Evolutionary conservation across 768 basidiomycete genomes (phyloP), one percentile per base, ranked within the genome.

Genomic region (Pholiota molesta): DNA sequence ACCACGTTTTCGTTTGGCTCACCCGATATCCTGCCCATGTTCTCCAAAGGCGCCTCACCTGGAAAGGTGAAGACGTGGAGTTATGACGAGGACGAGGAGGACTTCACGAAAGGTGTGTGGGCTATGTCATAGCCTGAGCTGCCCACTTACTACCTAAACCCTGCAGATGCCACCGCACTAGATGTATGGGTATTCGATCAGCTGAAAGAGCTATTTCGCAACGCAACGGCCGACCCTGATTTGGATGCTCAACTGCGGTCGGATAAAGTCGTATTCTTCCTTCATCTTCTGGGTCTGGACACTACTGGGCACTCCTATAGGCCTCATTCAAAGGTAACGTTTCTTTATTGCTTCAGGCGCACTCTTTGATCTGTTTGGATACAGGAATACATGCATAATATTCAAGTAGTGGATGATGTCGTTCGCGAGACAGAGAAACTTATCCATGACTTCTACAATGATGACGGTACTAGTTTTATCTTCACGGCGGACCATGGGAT

Each of bases 401-500:
- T 95, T 37, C 85, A 80, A 69, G 83, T 89, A 4, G 92, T 95
- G 1, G 94, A 95, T 65, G 68, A 74, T 54, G 88, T 95, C 63
- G 91, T 94, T 28, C 78, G 78, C 35, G 79, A 85, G 57, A 86
- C 89, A 0, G 90, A 92, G 64, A 66, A 74, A 39, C 78, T 93
- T 2, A 70, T 95, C 21, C 71, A 74, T 0, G 77, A 84, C 5
- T 94, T 90, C 70, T 95, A 87, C 67, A 67, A 76, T 33, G 89
- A 92, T 61, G 76, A 85, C 21, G 84, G 89, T 59, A 94, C 92
- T 0, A 84, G 83, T 61, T 94, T 82, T 69, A 74, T 95, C 33
- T 95, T 93, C 71, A 95, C 91, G 2, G 91, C 94, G 0, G 94
- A 95, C 72, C 94, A 95, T 69, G 94, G 94, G 9, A 95, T 95